phyloP scores from a whole-genome alignment of 495 filamentous ascomycete genomes.

The Aspergillus funiculosus region DNA sequence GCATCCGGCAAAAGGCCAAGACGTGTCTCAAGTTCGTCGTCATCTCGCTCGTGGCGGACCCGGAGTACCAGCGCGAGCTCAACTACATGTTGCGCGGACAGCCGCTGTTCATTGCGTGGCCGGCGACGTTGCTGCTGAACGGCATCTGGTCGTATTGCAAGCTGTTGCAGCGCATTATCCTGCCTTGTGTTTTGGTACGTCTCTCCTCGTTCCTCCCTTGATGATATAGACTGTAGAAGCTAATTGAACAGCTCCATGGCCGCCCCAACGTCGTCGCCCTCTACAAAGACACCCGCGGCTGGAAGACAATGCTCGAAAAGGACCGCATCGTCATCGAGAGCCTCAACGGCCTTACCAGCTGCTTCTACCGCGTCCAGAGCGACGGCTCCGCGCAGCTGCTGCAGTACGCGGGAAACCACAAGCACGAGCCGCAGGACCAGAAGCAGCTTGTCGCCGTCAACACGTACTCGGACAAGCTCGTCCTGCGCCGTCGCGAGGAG shows the following conservation, averaged over 20 bases:
- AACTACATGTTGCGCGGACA: conserved; percentile 36
- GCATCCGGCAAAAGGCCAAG: not conserved
- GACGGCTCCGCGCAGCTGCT: conserved; percentile 37
- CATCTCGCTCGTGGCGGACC: conserved; percentile 50
- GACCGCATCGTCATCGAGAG: conserved; percentile 37
- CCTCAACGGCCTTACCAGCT: conserved; percentile 36
- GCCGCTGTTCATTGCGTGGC: conserved; percentile 29
- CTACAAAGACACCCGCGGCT: conserved; percentile 42
- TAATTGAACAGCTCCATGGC: conserved; percentile 35
- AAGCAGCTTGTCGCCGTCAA: conserved; percentile 39
- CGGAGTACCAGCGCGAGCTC: conserved; percentile 53
- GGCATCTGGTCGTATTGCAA: conserved; percentile 45
- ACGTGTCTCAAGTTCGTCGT: conserved; percentile 47
- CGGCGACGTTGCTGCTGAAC: conserved; percentile 35
- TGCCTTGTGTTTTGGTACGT: conserved; percentile 39
- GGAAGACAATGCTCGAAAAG: conserved; percentile 39
- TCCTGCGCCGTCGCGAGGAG: conserved; percentile 39
- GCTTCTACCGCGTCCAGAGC: conserved; percentile 30
- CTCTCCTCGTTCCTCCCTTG: not conserved
- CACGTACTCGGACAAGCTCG: conserved; percentile 42
- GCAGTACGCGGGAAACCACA: conserved; percentile 41
- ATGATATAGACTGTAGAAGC: not conserved
- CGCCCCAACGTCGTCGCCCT: conserved; percentile 38
- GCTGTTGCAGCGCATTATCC: conserved; percentile 26
- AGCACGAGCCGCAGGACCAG: conserved; percentile 33